Evolutionary conservation across 345 rosid genomes (phyloP).

Genomic region (Salix dunnii): DNA sequence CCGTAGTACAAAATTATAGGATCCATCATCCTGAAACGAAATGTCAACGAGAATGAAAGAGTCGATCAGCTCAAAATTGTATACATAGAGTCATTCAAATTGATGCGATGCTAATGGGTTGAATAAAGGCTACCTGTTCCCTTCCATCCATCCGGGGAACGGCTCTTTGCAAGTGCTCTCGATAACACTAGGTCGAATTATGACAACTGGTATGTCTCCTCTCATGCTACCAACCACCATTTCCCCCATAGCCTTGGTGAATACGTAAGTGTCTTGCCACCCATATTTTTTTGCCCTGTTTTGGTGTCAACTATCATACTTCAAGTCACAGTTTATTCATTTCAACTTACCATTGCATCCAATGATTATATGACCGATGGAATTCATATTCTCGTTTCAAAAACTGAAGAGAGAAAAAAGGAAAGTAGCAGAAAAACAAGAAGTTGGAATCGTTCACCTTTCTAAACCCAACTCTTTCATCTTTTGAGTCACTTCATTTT

Average conservation of each 20-base stretch:
- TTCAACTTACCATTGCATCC: not conserved
- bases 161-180: constrained; percentile 92
- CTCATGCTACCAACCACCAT: constrained; percentile 74
- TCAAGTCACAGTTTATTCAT: constrained; percentile 4
- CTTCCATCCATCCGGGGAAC: constrained; percentile 99
- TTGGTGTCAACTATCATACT: constrained; percentile 5
- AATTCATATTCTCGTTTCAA: too few relatives aligned
- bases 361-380: too few relatives aligned
- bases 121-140: constrained; percentile 53
- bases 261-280: constrained; percentile 92
- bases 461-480: constrained; percentile 81
- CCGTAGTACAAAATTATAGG: constrained; percentile 86
- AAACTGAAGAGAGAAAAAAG: not conserved
- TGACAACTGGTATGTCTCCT: constrained; percentile 76
- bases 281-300: constrained; percentile 74
- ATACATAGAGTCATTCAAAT: not conserved
- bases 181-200: constrained; percentile 79
- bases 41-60: not conserved
- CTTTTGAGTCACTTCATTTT: constrained; percentile 44
- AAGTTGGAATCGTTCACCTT: constrained; percentile 37
- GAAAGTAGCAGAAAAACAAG: not conserved
- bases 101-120: not conserved
- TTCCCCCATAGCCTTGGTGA: constrained; percentile 99
- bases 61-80: not conserved
- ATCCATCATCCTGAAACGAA: constrained; percentile 83